Evolutionary conservation across 148 eudicot genomes (phyloP), one percentile per base, ranked within the genome.

Genomic region (Heliosperma pusillum): DNA sequence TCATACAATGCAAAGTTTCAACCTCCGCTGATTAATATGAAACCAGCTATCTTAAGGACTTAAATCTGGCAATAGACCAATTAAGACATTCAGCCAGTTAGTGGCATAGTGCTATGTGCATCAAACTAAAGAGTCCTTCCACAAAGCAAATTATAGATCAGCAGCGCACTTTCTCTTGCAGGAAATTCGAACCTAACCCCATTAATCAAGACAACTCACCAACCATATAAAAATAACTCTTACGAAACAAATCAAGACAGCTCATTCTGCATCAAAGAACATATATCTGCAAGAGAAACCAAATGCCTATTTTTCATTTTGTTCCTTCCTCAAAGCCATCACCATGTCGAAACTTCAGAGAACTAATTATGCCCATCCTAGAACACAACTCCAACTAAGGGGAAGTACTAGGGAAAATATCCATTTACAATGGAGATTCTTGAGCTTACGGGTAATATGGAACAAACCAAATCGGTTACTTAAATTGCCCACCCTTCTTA

Each of bases 71-170:
- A 61, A 24, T 25, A 61, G 29, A 61, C 65, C 65, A 9, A 10
- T 29, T 25, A 33, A n/a, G 56, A 68, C 56, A 36, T 40, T 40
- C 24, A 36, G 53, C 24, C 30, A 40, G 24, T 30, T 13, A 33
- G 24, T 33, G 70, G 42, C 1, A 36, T 7, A 36, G 42, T 36
- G 55, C 17, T 9, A n/a, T 44, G 71, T 22, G 10, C 47, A 45
- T 44, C 56, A 42, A 42, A 44, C 71, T 20, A 68, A 42, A 59
- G 13, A 22, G 53, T 20, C 71, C 53, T 66, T 66, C 47, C 70
- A 67, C 50, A 40, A 0, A 25, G 25, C 12, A 24, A 61, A 24
- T 25, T 21, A 64, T 11, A 17, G 30, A 20, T 59, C 25, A 3
- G 6, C 66, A 24, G 4, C 19, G 16, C 27, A 22, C 12, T 3